These are phyloP conservation scores for Celoporthe dispersa DNA, from an alignment of 2,329 filamentous ascomycete species.

Conservation along the genomic window DNA sequence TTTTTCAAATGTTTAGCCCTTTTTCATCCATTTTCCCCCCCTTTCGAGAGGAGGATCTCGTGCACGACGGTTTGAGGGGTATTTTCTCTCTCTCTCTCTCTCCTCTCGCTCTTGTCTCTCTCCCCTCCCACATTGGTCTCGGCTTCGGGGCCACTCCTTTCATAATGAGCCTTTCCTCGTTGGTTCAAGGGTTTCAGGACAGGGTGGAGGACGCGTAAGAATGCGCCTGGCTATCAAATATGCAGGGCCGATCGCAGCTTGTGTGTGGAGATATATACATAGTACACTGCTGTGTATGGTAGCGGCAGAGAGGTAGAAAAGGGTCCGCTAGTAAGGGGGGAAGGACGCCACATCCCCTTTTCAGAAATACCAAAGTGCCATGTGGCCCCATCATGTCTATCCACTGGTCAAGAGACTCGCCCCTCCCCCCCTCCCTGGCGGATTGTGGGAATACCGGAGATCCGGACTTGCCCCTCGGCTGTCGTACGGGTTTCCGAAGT, in stretches of 20 bases:
- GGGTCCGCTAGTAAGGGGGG: too few relatives aligned
- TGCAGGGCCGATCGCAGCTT: conserved; percentile 1
- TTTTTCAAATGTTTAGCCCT: not conserved
- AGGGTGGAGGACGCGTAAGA: conserved; percentile 1
- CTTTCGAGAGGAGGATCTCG: not conserved
- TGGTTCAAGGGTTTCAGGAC: conserved; percentile 2
- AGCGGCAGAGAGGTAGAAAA: too few relatives aligned
- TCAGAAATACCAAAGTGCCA: not conserved
- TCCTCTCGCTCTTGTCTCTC: not conserved
- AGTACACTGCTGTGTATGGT: not conserved
- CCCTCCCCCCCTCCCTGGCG: not conserved
- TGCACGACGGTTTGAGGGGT: not conserved
- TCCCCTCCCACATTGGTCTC: not conserved
- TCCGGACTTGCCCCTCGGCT: not conserved
- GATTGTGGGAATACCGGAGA: not conserved
- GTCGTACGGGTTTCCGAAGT: not conserved
- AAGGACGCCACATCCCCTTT: not conserved
- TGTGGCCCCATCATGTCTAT: not conserved
- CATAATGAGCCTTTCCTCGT: conserved; percentile 3
- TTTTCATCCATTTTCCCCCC: not conserved
- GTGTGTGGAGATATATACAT: not conserved
- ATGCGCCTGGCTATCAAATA: not conserved
- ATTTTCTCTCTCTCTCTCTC: not conserved
- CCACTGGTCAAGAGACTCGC: not conserved
- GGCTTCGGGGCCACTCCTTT: not conserved